Evolutionary conservation across 2,329 filamentous ascomycete species (phyloP).

Genomic region (Epichloe hybrida): DNA sequence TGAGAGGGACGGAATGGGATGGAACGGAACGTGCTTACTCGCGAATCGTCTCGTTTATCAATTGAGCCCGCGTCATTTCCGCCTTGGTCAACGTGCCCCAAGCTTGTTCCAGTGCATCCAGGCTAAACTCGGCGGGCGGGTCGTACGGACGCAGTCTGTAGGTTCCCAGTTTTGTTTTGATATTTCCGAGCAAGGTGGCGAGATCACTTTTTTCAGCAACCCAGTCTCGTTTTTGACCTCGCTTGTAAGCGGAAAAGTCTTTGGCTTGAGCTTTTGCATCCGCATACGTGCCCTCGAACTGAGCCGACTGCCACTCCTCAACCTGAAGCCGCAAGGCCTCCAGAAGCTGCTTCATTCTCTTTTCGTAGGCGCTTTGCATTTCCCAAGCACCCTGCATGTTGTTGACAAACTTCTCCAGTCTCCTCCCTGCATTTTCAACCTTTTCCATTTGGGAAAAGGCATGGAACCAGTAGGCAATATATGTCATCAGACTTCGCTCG

Average conservation of each 20-base stretch:
- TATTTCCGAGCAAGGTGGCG: constrained; percentile 85
- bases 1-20: neutral
- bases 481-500: constrained; percentile 95
- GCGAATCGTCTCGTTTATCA: constrained; percentile 96
- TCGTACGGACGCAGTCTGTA: constrained; percentile 87
- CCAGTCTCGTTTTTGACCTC: constrained; percentile 82
- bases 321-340: constrained; percentile 61
- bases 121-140: constrained; percentile 67
- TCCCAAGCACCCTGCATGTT: constrained; percentile 99
- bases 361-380: constrained; percentile 95
- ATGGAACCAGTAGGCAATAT: constrained; percentile 99
- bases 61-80: constrained; percentile 77
- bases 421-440: constrained; percentile 89
- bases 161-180: constrained; percentile 95
- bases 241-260: constrained; percentile 81
- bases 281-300: constrained; percentile 80
- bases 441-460: constrained; percentile 98
- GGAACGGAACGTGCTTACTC: constrained; percentile 45
- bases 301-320: constrained; percentile 62
- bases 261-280: constrained; percentile 81
- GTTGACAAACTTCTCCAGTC: constrained; percentile 96
- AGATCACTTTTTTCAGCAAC: constrained; percentile 96
- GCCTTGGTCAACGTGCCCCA: constrained; percentile 70
- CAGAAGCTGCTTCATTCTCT: constrained; percentile 74
- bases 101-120: constrained; percentile 69